Percentiles rank a stretch among this genome's conserved stretches.
Evolutionary conservation across 208 protist genomes (phyloP).

Genomic region (Acanthamoeba royreba): DNA sequence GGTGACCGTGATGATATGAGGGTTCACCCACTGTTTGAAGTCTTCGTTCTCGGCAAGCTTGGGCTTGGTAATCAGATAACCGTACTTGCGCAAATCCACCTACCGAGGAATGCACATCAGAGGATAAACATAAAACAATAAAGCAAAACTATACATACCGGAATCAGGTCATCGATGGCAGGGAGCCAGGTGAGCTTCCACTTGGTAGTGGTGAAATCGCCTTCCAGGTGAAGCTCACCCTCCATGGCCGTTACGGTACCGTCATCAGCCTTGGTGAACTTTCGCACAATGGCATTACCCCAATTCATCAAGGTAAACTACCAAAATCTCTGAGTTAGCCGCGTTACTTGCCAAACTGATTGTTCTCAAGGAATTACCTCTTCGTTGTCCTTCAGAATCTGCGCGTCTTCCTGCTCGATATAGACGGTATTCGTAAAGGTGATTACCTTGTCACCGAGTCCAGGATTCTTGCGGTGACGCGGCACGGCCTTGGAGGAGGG

Average conservation of each 20-base stretch:
- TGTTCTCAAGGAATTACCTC: neutral
- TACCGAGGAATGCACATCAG: no score
- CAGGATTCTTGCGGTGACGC: slow-evolving; percentile 92
- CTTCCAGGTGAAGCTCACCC: slow-evolving; percentile 85
- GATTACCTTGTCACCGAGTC: slow-evolving; percentile 90
- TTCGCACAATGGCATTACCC: slow-evolving; percentile 91
- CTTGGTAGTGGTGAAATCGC: slow-evolving; percentile 96
- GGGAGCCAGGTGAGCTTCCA: slow-evolving; percentile 97
- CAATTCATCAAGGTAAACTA: slow-evolving; percentile 98
- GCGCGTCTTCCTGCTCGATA: slow-evolving; percentile 37
- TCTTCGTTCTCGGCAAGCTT: slow-evolving; percentile 93
- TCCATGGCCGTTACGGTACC: neutral
- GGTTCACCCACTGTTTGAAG: slow-evolving; percentile 90
- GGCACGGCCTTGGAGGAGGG: slow-evolving; percentile 47
- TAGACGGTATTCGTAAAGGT: slow-evolving; percentile 34
- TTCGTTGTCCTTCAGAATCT: neutral
- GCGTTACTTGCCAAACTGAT: no score
- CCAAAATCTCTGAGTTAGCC: no score
- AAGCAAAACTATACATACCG: neutral
- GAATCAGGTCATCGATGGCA: neutral
- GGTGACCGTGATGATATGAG: slow-evolving; percentile 60
- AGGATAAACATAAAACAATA: no score
- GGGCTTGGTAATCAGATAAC: slow-evolving; percentile 94
- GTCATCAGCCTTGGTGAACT: slow-evolving; percentile 64
- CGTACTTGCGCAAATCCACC: slow-evolving; percentile 90